Evolutionary conservation across 805 yeast species (phyloP).

Genomic region (Metschnikowia gelsemii): DNA sequence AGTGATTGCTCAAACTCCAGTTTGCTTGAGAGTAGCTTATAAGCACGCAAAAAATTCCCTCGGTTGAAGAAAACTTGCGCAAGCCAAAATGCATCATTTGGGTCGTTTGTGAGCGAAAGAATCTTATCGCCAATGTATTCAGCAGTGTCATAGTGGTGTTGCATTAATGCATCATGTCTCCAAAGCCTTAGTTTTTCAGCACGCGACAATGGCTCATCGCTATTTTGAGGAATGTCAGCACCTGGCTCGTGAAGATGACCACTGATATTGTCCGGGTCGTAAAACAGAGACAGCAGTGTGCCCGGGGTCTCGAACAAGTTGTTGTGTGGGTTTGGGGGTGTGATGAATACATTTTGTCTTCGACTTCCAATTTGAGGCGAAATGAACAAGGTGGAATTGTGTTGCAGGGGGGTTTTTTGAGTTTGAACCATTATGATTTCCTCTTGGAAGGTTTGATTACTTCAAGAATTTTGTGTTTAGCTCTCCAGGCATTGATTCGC

Average conservation of each 20-base stretch:
- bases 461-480: neutral
- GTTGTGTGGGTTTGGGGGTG: constrained; percentile 49
- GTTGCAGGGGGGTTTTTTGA: constrained; percentile 50
- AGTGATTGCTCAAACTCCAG: constrained; percentile 58
- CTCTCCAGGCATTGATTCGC: neutral
- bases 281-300: constrained; percentile 39
- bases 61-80: constrained; percentile 83
- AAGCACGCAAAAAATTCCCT: constrained; percentile 77
- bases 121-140: constrained; percentile 91
- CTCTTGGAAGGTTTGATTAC: neutral
- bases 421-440: constrained; percentile 18
- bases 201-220: constrained; percentile 56
- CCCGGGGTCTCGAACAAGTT: constrained; percentile 45
- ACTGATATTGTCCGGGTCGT: constrained; percentile 27
- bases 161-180: constrained; percentile 92
- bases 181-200: constrained; percentile 85
- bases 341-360: constrained; percentile 41
- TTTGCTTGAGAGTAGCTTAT: constrained; percentile 59
- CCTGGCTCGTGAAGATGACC: constrained; percentile 14
- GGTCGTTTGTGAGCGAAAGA: constrained; percentile 75
- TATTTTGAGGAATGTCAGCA: neutral
- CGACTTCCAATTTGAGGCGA: constrained; percentile 57
- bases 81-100: constrained; percentile 94
- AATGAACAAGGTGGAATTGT: constrained; percentile 69
- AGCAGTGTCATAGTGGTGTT: constrained; percentile 87